Base-by-base conservation (phyloP, 768 basidiomycete genomes). In the Panaeolus cyanescens region DNA sequence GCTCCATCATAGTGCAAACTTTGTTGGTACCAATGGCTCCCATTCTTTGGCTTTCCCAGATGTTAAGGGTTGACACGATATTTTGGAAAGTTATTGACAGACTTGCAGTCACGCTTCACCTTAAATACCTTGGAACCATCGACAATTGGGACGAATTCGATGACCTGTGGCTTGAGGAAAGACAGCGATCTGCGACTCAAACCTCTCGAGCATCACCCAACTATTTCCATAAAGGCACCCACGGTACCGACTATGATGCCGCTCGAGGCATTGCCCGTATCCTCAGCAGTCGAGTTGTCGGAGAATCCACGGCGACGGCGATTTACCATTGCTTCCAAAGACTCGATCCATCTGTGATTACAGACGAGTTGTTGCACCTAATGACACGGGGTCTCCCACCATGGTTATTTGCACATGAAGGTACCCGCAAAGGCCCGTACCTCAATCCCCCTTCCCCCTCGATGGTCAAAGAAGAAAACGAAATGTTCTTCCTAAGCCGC, bases 151-250 rank as follows among this genome's bases (percentile, higher is more conserved):
- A 58, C 9, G 37, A 28, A 6, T 40, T 58, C 39, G 56, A 57
- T 1, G 56, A 57, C 30, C 30, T 57, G 15, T 57, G 56, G 56
- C 56, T 57, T 25, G 56, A 57, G 20, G 56, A 57, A 30, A 34
- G 56, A 22, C n/a, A 57, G 7, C 56, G 56, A 13, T 28, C 28
- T 4, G 56, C 56, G 10, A 25, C 34, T 10, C 7, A 36, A 9
- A 34, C 19, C 5, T 19, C 56, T 15, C 20, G 34, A 17, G 22
- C 34, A 15, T 34, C 36, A 3, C 20, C 17, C n/a, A 34, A 39
- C 33, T 42, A 42, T n/a, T 58, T 58, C 28, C 31, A 25, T 6
- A 58, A 31, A 6, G 56, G 56, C 22, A 25, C 12, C 39, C 1
- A 20, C 9, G 7, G 19, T 31, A 39, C 19, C 13, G 56, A 58